Percentiles rank a stretch among this genome's conserved stretches.
phyloP scores from a whole-genome alignment of 2,329 filamentous ascomycete species.

The Diaporthe citriasiana region DNA sequence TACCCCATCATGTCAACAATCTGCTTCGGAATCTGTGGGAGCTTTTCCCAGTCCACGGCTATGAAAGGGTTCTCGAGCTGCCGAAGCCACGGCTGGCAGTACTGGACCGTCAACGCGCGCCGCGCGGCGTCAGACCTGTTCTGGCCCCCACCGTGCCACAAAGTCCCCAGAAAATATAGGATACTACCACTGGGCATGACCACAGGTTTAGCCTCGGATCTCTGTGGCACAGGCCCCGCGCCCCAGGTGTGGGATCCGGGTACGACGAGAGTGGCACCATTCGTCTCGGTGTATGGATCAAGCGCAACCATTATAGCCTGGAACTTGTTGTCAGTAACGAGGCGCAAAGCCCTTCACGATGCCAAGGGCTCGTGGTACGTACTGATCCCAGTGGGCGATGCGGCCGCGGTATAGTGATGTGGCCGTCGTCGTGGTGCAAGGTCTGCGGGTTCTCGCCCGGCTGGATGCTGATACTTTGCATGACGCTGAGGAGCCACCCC shows the following conservation, averaged over 20 bases:
- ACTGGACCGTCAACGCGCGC: constrained; percentile 56
- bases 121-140: constrained; percentile 50
- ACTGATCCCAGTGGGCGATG: constrained; percentile 52
- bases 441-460: constrained; percentile 55
- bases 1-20: constrained; percentile 41
- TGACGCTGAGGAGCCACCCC: constrained; percentile 52
- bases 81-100: constrained; percentile 57
- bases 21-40: constrained; percentile 40
- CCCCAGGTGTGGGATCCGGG: constrained; percentile 55
- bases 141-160: constrained; percentile 56
- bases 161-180: constrained; percentile 47
- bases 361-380: not conserved
- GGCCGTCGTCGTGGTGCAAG: constrained; percentile 53
- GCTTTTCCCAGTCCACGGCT: constrained; percentile 48
- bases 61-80: constrained; percentile 55
- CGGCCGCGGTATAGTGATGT: constrained; percentile 52
- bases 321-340: not conserved
- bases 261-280: constrained; percentile 54
- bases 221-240: constrained; percentile 50
- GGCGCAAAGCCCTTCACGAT: not conserved
- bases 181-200: not conserved
- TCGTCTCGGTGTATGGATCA: constrained; percentile 50
- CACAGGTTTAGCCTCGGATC: constrained; percentile 35
- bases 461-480: constrained; percentile 56
- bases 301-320: constrained; percentile 49